Percentiles rank a stretch among this genome's conserved stretches.
These are phyloP conservation scores for Cutaneotrichosporon dermatis DNA, from an alignment of 1,284 basidiomycete species.

Conservation along the genomic window DNA sequence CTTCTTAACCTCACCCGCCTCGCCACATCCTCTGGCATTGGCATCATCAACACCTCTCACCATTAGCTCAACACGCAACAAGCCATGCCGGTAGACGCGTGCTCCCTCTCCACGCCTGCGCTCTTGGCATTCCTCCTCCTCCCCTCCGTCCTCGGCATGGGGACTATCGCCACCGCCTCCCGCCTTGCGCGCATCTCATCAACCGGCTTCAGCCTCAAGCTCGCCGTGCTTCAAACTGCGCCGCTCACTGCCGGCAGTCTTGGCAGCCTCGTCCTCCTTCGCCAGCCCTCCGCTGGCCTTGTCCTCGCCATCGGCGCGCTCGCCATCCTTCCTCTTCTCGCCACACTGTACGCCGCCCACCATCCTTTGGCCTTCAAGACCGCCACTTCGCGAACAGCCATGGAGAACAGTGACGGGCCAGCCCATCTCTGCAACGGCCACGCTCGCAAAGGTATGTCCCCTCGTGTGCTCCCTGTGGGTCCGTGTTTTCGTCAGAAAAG, in stretches of 20 bases:
- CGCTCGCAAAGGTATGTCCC: too few relatives aligned
- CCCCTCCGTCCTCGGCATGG: neutral
- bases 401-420: too few relatives aligned
- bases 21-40: too few relatives aligned
- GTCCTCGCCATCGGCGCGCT: slow-evolving; percentile 1
- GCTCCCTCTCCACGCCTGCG: neutral
- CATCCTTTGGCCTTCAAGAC: too few relatives aligned
- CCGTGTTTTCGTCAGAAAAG: too few relatives aligned
- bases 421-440: too few relatives aligned
- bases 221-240: neutral
- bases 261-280: neutral
- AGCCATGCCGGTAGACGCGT: neutral
- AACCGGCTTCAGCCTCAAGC: neutral
- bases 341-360: neutral
- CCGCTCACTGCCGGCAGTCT: neutral
- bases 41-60: too few relatives aligned
- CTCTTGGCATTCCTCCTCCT: neutral
- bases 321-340: neutral
- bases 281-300: neutral
- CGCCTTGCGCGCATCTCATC: neutral
- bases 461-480: too few relatives aligned
- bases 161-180: neutral
- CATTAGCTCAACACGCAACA: neutral
- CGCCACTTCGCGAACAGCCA: too few relatives aligned
- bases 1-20: too few relatives aligned